Evolutionary conservation across 2,329 filamentous ascomycete genomes (phyloP).

Genomic region (Hypoxylon sp.): DNA sequence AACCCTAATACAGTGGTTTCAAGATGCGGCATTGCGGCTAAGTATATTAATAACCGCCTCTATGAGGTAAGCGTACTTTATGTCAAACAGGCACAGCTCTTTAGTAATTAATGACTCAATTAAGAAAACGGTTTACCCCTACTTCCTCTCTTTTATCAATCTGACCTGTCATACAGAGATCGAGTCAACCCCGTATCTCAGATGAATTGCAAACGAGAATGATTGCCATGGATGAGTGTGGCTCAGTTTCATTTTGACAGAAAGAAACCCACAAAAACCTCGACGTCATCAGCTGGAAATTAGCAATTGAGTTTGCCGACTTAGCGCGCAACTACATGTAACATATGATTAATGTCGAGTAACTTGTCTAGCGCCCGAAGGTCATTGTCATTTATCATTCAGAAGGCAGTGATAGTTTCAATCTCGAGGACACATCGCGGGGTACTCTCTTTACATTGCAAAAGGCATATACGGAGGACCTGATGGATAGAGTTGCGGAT

Average conservation of each 20-base stretch:
- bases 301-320: constrained; percentile 7
- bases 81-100: background rate
- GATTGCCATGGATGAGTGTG: constrained; percentile 17
- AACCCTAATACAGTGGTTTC: background rate
- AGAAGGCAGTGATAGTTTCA: constrained; percentile 1
- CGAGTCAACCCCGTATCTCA: too few relatives aligned
- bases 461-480: background rate
- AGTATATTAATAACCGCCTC: background rate
- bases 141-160: background rate
- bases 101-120: background rate
- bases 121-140: background rate
- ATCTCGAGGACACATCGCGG: background rate
- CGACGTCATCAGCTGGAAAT: constrained; percentile 43
- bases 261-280: constrained; percentile 29
- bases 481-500: background rate
- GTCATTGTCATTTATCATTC: constrained; percentile 20
- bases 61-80: background rate
- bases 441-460: background rate
- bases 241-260: constrained; percentile 9
- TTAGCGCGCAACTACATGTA: constrained; percentile 11
- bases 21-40: background rate
- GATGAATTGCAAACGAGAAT: background rate
- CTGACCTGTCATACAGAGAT: background rate
- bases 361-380: constrained; percentile 10
- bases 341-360: constrained; percentile 1